Base-by-base conservation (phyloP, 352 stramenopile species). In the Phytopythium helicoides region DNA sequence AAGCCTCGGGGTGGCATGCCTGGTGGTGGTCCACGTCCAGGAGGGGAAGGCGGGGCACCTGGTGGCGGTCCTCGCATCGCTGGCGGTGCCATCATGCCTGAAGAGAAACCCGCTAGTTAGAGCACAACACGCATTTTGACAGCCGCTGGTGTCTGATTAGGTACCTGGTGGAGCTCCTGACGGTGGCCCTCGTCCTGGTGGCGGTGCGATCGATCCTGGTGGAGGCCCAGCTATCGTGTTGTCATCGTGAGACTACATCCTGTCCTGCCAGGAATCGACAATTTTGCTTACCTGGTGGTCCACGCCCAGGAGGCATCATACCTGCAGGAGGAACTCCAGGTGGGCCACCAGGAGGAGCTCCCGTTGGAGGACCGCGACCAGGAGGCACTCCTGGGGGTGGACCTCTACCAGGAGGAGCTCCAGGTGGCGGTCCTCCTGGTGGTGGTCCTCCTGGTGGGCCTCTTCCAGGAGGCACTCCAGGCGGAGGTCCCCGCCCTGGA, bases 1-100 rank as follows among this genome's bases (percentile, higher is more conserved):
- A 64, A 45, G 15, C 52, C 61, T 60, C 66, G 26, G 11, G 75
- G 76, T n/a, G 56, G 66, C 39, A 68, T 66, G 38, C 78, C 64
- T 51, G 69, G 62, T 19, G 79, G 78, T 15, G 66, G 55, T 38
- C 67, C 72, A 33, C 28, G 28, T 6, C 71, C 52, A 18, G 72
- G 61, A 33, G 64, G 68, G 11, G 47, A 42, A 18, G 47, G 19
- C n/a, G 47, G 34, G 6, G 34, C 55, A 33, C 44, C 52, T 39
- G 53, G 59, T 19, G 70, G 64, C 46, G 64, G 57, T 35, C 63
- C 65, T 52, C 47, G 37, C 19, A 54, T 38, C 9, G 47, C 47
- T 16, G 47, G 52, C 21, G 52, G 49, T 8, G 26, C 46, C 6
- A 19, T 25, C 42, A 48, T 37, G n/a, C 42, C 42, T 48, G 14